These are phyloP conservation scores for Malus asiatica DNA, from an alignment of 306 rosid genomes.

Conservation along the genomic window DNA sequence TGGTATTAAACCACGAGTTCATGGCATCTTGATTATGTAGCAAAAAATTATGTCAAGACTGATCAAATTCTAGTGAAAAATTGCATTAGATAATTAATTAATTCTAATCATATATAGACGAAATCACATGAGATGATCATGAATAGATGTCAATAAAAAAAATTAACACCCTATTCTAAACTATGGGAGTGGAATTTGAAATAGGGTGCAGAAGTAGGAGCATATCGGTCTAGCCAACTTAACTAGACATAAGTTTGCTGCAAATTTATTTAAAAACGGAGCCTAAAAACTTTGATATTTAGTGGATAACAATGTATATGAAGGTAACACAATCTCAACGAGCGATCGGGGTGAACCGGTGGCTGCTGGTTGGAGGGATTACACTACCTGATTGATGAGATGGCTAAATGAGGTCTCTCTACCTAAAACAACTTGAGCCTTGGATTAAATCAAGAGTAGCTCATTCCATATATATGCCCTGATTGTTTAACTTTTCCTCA, in stretches of 20 bases:
- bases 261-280: no score
- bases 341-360: neutral
- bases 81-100: neutral
- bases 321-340: neutral
- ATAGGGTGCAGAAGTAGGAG: no score
- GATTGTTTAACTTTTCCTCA: neutral
- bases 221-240: no score
- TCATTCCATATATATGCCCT: neutral
- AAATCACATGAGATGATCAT: no score
- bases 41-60: neutral
- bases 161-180: no score
- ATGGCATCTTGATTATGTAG: neutral
- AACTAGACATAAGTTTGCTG: no score
- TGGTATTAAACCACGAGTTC: conserved; percentile 14
- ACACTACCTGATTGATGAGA: neutral
- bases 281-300: no score
- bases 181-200: no score
- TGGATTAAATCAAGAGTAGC: neutral
- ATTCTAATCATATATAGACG: neutral
- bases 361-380: neutral
- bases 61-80: neutral
- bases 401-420: neutral
- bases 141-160: neutral
- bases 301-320: neutral
- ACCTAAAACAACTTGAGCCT: neutral